Base-by-base conservation (phyloP, 495 filamentous ascomycete species). In the Neurospora sp. region DNA sequence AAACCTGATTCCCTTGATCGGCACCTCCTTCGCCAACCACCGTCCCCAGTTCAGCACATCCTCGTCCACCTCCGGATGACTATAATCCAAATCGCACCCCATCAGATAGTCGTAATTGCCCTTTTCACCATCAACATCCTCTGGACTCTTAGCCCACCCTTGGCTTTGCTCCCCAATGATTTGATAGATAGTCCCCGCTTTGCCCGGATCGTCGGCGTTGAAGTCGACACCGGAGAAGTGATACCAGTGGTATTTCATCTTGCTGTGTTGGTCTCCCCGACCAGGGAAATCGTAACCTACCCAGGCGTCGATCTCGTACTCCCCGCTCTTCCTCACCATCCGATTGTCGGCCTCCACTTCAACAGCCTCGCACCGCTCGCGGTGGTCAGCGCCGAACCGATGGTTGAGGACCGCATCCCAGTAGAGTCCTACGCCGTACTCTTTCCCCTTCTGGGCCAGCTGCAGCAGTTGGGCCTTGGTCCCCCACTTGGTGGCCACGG, bases 381-480 rank as follows among this genome's bases (percentile, higher is more conserved):
- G 85, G 71, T 82, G 83, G 78, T 93, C 91, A 18, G 89, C 91
- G 8, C 84, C 90, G 20, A 90, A 90, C 78, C 92, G 93, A 80
- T 93, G 92, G 74, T 93, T 94, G 68, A 93, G 81, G 10, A 94
- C 90, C 38, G 90, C 90, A 81, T 94, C 91, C 87, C 89, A 93
- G 77, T 91, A 89, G 7, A 93, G 75, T 2, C 87, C 87, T 4
- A 93, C 82, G 1, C 85, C 85, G 37, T 85, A 70, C n/a, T 85
- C 78, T 69, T 86, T 84, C 0, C 89, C 88, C 22, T 81, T 78
- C 27, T 79, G 76, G 7, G 82, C 78, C 53, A 94, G 77, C 8
- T 81, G 78, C n/a, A 88, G 44, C 12, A 93, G 82, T 22, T 93
- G 88, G 12, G 88, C 85, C 72, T 88, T 90, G 22, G 82, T 85